Base-by-base conservation (phyloP, 2,329 filamentous ascomycete species). In the Byssoonygena ceratinophila region DNA sequence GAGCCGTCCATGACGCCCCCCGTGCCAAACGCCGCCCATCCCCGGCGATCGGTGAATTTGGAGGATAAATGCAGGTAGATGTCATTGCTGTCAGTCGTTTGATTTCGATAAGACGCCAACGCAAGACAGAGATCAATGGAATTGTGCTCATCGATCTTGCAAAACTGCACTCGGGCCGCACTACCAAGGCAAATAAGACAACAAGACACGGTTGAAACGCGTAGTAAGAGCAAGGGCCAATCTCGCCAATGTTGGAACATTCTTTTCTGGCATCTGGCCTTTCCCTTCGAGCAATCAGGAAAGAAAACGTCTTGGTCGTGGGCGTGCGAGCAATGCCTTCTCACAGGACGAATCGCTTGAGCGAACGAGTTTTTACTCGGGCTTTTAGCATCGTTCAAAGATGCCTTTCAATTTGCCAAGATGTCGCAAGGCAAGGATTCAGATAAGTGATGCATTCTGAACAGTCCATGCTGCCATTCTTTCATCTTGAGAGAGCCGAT, bases 101-200 rank as follows among this genome's bases (percentile, higher is more conserved):
- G 22, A n/a, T 49, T 53, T 14, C 36, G 43, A 29, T 27, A 23
- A 5, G 44, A 46, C 1, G 44, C 32, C 23, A 49, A 14, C 3
- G 51, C 44, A 9, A 53, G 11, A 16, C 51, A 53, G 9, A 48
- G 31, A 48, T 53, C 11, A 56, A 53, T 32, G 58, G 56, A 16
- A 55, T 59, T 12, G 54, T 52, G 11, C 18, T 31, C 23, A 22
- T 51, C 37, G 23, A 22, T 51, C 29, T 51, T 32, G 40, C 47
- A 51, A 22, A 41, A 51, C 37, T 51, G 37, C 32, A 32, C 37
- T 32, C 9, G 11, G 14, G 45, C 37, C 1, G 37, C 45, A 16
- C 16, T 11, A 27, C 27, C 25, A 5, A n/a, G 20, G 11, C 20
- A 36, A 27, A 27, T 20, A 9, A 36, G 43, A n/a, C 23, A 43